Evolutionary conservation across 1,284 basidiomycete species (phyloP), one percentile per base, ranked within the genome.

Genomic region (Marasmius sp.): DNA sequence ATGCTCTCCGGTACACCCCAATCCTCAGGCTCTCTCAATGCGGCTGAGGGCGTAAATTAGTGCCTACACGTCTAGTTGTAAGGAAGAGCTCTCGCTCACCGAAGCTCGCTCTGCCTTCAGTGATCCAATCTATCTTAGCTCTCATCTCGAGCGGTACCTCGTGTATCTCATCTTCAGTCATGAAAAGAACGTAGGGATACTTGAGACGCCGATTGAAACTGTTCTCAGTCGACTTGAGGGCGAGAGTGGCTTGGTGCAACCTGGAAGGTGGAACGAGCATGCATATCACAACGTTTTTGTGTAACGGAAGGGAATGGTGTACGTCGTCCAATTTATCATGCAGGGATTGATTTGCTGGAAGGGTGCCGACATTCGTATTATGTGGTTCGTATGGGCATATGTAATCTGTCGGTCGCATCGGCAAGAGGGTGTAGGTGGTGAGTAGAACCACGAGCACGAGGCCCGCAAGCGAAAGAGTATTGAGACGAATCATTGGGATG

Each of bases 101-200:
- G 38, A 71, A 69, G 18, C 55, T 68, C 20, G 67, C 70, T 20
- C 70, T 61, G 8, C 70, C 70, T 43, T 72, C 62, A 9, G 71
- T 73, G 34, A 72, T 71, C 64, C 67, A 66, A 16, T 59, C 59
- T 9, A 71, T 68, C 47, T 70, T 68, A 18, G 62, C 63, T 51
- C 57, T 69, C 54, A 68, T 61, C 36, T 70, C 65, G n/a, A 69
- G 66, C 1, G 66, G 67, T 22, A 72, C 68, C 22, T 63, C 58
- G 20, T 56, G 53, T 18, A 64, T 61, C 49, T 71, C 70, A 16
- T 68, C 67, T 59, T 66, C 66, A 0, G 67, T 67, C 49, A 66
- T 71, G 59, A 73, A 69, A 3, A 73, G 60, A 16, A 73, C 63
- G 39, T 71, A 71, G n/a, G 71, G 71, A 47, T 73, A 73, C 64